These are phyloP conservation scores for Annulohypoxylon moriforme DNA, from an alignment of 495 filamentous ascomycete species.

Conservation along the genomic window DNA sequence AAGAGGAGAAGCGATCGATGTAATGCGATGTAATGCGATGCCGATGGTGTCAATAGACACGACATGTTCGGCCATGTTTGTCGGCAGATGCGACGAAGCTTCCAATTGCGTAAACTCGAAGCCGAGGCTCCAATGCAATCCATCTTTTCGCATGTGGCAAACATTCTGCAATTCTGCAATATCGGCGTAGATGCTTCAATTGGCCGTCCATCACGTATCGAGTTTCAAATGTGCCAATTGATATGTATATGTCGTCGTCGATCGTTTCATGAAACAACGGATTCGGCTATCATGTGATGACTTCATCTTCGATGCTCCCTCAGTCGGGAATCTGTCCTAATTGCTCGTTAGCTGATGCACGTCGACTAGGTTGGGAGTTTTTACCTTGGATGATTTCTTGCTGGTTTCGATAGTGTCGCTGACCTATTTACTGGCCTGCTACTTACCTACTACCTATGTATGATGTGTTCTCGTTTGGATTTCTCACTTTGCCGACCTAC, in stretches of 20 bases:
- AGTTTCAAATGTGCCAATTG: slow-evolving; percentile 1
- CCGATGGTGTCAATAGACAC: neutral
- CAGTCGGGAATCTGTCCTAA: neutral
- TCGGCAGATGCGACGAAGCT: neutral
- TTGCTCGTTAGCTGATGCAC: slow-evolving; percentile 3
- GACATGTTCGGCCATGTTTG: neutral
- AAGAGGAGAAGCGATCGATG: neutral
- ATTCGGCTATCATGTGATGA: neutral
- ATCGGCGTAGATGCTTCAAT: neutral
- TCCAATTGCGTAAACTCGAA: neutral
- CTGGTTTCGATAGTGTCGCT: slow-evolving; percentile 1
- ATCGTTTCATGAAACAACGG: neutral
- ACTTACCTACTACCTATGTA: neutral
- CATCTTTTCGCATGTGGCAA: neutral
- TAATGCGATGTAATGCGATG: neutral
- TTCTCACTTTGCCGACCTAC: neutral
- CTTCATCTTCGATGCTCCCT: slow-evolving; percentile 1
- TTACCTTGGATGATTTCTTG: neutral
- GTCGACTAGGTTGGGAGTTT: neutral
- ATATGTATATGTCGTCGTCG: neutral
- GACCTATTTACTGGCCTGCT: neutral
- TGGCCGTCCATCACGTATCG: neutral
- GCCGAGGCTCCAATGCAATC: neutral
- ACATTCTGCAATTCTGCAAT: neutral
- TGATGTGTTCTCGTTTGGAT: neutral